These are phyloP conservation scores for Coemansia sp. DNA, from an alignment of 192 early-diverging fungal genomes.

Conservation along the genomic window DNA sequence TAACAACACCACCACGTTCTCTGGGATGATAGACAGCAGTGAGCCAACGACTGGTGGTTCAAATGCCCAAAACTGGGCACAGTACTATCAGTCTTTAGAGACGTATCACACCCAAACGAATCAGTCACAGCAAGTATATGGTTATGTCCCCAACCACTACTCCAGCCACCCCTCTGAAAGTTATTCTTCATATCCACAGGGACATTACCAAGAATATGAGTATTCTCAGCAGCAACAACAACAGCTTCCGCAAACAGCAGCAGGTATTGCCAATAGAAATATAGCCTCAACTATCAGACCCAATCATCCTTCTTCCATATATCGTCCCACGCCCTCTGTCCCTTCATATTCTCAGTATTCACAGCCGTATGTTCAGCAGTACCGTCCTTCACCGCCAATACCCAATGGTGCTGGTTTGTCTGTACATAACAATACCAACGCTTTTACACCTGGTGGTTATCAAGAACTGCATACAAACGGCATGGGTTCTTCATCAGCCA, in stretches of 20 bases:
- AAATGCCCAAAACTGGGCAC: conserved; percentile 43
- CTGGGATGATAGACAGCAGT: neutral
- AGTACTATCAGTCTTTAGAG: conserved; percentile 49
- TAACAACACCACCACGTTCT: neutral
- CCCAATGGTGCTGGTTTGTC: neutral
- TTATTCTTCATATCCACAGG: conserved; percentile 10
- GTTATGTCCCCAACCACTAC: neutral
- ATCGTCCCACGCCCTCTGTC: neutral
- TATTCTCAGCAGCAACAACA: conserved; percentile 12
- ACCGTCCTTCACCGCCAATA: neutral
- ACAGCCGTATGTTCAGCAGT: neutral
- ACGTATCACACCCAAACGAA: conserved; percentile 34
- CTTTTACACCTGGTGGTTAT: neutral
- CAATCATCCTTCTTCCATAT: neutral
- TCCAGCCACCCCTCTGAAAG: neutral
- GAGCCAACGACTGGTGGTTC: neutral
- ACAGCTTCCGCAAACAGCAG: neutral
- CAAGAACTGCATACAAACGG: neutral
- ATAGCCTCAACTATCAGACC: neutral
- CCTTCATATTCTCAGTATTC: neutral
- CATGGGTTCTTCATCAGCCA: neutral
- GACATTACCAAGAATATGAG: conserved; percentile 8
- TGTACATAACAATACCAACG: neutral
- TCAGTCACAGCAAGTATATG: conserved; percentile 12
- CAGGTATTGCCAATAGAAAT: conserved; percentile 1